phyloP scores from a whole-genome alignment of 1,139 yeast species.

The Candida dubliniensis region DNA sequence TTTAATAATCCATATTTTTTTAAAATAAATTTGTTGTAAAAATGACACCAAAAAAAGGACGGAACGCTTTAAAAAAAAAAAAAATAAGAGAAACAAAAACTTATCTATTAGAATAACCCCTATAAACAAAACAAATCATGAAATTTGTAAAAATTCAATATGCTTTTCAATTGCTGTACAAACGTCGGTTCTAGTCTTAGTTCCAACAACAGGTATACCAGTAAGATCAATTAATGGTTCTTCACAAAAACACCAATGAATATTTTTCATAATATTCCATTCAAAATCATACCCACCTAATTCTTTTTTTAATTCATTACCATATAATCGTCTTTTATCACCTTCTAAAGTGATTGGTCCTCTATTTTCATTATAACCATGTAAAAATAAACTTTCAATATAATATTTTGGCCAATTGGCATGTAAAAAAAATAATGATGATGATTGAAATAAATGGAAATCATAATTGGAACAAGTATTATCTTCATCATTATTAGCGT shows the following conservation, averaged over 20 bases:
- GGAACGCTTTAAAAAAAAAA: background rate
- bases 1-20: too few species aligned
- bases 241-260: slow-evolving; percentile 31
- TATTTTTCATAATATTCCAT: slow-evolving; percentile 24
- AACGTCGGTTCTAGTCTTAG: slow-evolving; percentile 23
- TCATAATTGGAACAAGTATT: slow-evolving; percentile 25
- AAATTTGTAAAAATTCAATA: slow-evolving; percentile 21
- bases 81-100: background rate
- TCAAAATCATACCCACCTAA: slow-evolving; percentile 32
- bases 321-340: slow-evolving; percentile 31
- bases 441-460: slow-evolving; percentile 30
- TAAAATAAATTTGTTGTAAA: background rate
- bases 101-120: background rate
- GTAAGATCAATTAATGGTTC: slow-evolving; percentile 21
- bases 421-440: slow-evolving; percentile 34
- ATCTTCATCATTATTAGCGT: slow-evolving; percentile 25
- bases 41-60: too few species aligned
- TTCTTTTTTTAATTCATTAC: slow-evolving; percentile 26
- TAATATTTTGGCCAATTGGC: slow-evolving; percentile 42
- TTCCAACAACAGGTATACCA: slow-evolving; percentile 23
- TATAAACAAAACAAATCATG: background rate
- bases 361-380: slow-evolving; percentile 25
- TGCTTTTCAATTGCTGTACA: slow-evolving; percentile 29
- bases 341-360: slow-evolving; percentile 24
- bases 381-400: slow-evolving; percentile 25